These are phyloP conservation scores for Geotrichum klebahnii DNA, from an alignment of 1,139 yeast species.

Conservation along the genomic window DNA sequence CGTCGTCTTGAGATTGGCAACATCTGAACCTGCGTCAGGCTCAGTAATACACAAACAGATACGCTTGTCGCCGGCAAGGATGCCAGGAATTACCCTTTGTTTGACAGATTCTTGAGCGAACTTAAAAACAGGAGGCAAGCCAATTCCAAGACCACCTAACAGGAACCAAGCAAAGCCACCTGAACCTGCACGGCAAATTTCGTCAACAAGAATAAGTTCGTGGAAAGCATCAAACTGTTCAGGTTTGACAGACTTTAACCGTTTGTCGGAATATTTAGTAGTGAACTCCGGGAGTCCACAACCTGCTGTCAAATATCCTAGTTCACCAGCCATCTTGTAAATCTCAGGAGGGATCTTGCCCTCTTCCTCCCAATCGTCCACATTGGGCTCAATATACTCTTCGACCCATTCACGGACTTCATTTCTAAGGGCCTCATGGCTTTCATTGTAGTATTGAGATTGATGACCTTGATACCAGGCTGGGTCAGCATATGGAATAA, in stretches of 20 bases:
- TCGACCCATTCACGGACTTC: slow-evolving; percentile 44
- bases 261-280: slow-evolving; percentile 35
- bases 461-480: slow-evolving; percentile 45
- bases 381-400: slow-evolving; percentile 39
- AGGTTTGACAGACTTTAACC: slow-evolving; percentile 37
- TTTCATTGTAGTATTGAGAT: slow-evolving; percentile 42
- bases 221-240: slow-evolving; percentile 42
- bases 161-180: slow-evolving; percentile 44
- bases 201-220: slow-evolving; percentile 40
- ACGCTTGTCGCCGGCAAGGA: slow-evolving; percentile 42
- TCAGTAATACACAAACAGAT: slow-evolving; percentile 44
- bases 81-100: slow-evolving; percentile 39
- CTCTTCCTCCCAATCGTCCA: slow-evolving; percentile 45
- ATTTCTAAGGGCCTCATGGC: slow-evolving; percentile 41
- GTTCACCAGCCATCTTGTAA: slow-evolving; percentile 37
- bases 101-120: slow-evolving; percentile 37
- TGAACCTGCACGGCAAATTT: slow-evolving; percentile 42
- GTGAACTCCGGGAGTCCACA: slow-evolving; percentile 39
- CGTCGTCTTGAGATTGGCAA: slow-evolving; percentile 42
- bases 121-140: slow-evolving; percentile 42
- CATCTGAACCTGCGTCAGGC: slow-evolving; percentile 46
- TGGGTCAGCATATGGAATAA: slow-evolving; percentile 45
- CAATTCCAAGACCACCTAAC: slow-evolving; percentile 43
- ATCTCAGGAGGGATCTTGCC: slow-evolving; percentile 38
- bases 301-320: slow-evolving; percentile 37